Evolutionary conservation across 345 rosid species (phyloP).

Genomic region (Heritiera littoralis): DNA sequence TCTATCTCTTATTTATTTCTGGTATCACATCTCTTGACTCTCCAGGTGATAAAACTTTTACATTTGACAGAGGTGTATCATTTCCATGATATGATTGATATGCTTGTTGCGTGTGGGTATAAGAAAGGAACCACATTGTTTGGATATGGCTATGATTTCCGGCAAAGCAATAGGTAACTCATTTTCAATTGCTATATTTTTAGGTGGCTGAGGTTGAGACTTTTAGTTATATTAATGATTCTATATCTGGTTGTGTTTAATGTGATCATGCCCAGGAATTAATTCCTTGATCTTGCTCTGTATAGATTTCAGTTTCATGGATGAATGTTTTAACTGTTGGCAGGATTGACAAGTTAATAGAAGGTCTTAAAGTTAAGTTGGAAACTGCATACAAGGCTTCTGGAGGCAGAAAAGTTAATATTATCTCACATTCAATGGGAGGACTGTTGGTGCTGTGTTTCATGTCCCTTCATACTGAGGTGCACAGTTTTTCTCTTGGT

Average conservation of each 20-base stretch:
- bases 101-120: constrained; percentile 72
- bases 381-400: constrained; percentile 75
- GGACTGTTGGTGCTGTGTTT: constrained; percentile 75
- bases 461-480: constrained; percentile 68
- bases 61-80: constrained; percentile 72
- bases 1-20: constrained; percentile 9
- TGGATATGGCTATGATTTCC: constrained; percentile 90
- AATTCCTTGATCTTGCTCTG: constrained; percentile 15
- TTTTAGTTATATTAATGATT: constrained; percentile 1
- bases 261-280: not conserved
- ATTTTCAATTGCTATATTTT: not conserved
- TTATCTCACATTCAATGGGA: constrained; percentile 93
- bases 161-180: constrained; percentile 82
- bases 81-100: constrained; percentile 89
- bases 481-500: constrained; percentile 33
- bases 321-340: constrained; percentile 21
- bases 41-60: constrained; percentile 62
- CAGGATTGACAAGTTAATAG: constrained; percentile 66
- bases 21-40: constrained; percentile 18
- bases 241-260: not conserved
- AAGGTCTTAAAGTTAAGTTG: constrained; percentile 64
- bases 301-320: not conserved
- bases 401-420: constrained; percentile 66
- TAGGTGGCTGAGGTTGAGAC: constrained; percentile 5
- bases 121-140: constrained; percentile 80